phyloP scores from a whole-genome alignment of 1,284 basidiomycete species.

The Irpex sp. region DNA sequence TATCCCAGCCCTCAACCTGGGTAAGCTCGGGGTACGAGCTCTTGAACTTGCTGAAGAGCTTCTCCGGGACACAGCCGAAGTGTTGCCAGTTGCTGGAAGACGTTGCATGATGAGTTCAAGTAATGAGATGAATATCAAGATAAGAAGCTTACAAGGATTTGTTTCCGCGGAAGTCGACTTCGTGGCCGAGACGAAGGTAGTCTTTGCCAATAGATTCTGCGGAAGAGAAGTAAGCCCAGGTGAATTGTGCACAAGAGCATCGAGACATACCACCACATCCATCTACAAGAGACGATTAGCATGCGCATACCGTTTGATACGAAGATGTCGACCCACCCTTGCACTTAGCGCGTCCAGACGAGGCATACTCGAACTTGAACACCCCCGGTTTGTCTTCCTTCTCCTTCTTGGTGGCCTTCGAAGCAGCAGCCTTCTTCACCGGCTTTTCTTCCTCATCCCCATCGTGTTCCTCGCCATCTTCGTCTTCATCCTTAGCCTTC shows the following conservation, averaged over 20 bases:
- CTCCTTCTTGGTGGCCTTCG: constrained; percentile 20
- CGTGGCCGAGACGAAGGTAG: constrained; percentile 65
- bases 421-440: constrained; percentile 31
- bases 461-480: background rate
- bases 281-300: background rate
- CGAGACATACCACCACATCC: background rate
- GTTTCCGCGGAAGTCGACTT: constrained; percentile 74
- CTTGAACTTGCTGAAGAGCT: constrained; percentile 69
- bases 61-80: constrained; percentile 74
- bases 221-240: background rate
- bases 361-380: constrained; percentile 30
- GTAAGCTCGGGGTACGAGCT: constrained; percentile 50
- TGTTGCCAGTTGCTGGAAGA: constrained; percentile 67
- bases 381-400: constrained; percentile 19
- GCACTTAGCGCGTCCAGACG: constrained; percentile 25
- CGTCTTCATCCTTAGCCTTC: constrained; percentile 21
- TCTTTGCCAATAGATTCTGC: constrained; percentile 61
- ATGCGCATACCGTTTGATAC: background rate
- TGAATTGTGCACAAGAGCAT: background rate
- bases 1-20: constrained; percentile 69
- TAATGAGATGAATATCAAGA: constrained; percentile 21
- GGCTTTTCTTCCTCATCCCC: background rate
- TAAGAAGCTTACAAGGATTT: constrained; percentile 54
- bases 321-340: constrained; percentile 21
- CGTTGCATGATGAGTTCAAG: constrained; percentile 12